Evolutionary conservation across 2,329 filamentous ascomycete species (phyloP).

Genomic region (Penicillium brevicompactum): DNA sequence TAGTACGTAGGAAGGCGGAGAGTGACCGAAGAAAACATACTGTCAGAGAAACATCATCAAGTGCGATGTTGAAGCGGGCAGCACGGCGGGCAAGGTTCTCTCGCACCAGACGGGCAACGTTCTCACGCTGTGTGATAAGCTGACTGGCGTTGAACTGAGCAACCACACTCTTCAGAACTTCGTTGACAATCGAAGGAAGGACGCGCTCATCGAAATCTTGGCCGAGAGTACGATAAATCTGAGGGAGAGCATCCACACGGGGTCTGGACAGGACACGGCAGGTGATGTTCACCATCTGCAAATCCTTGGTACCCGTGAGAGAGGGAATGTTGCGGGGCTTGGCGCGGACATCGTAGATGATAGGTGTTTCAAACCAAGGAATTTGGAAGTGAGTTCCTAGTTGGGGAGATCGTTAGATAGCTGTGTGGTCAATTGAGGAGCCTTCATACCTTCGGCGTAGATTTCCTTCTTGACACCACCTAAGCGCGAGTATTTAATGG

Average conservation of each 20-base stretch:
- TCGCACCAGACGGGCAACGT: conserved; percentile 84
- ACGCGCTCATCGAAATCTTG: conserved; percentile 97
- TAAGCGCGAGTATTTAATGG: conserved; percentile 95
- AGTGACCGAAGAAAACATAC: conserved; percentile 53
- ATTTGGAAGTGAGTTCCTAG: conserved; percentile 88
- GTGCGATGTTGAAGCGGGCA: conserved; percentile 92
- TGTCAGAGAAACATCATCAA: conserved; percentile 96
- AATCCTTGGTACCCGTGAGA: conserved; percentile 95
- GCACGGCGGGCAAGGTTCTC: conserved; percentile 91
- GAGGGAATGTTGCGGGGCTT: conserved; percentile 97
- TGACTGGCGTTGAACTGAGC: conserved; percentile 99
- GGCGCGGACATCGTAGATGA: conserved; percentile 96
- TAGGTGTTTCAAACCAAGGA: conserved; percentile 95
- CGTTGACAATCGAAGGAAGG: conserved; percentile 95
- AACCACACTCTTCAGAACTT: conserved; percentile 97
- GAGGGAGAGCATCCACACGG: conserved; percentile 81
- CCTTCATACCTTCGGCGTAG: conserved; percentile 77
- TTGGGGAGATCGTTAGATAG: conserved; percentile 6
- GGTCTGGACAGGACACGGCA: conserved; percentile 97
- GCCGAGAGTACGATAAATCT: conserved; percentile 95
- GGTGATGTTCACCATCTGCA: conserved; percentile 99
- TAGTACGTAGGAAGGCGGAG: neutral
- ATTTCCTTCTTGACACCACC: conserved; percentile 95
- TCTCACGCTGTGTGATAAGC: conserved; percentile 98
- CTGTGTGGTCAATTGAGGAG: neutral